phyloP scores from a whole-genome alignment of 371 early-diverging fungal genomes.

The Mortierella sp. region DNA sequence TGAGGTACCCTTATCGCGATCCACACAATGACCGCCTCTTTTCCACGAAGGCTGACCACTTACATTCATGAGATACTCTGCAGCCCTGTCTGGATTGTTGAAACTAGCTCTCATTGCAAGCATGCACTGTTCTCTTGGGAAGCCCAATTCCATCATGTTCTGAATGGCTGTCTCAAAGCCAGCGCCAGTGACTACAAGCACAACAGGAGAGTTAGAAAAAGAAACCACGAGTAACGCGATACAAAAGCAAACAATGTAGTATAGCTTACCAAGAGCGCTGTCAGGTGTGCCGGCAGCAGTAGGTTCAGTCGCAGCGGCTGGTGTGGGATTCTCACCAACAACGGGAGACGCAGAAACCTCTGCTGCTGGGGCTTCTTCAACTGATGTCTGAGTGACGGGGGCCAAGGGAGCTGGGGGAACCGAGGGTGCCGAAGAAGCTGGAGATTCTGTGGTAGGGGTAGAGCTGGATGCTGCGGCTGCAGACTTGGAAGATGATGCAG shows the following conservation, averaged over 20 bases:
- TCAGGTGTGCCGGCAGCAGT: slow-evolving; percentile 24
- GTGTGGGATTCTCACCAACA: slow-evolving; percentile 35
- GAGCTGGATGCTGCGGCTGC: slow-evolving; percentile 38
- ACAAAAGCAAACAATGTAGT: neutral
- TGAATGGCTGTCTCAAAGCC: slow-evolving; percentile 81
- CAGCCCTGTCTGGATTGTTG: slow-evolving; percentile 97
- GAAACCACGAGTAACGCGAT: neutral
- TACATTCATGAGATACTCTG: slow-evolving; percentile 94
- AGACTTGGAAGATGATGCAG: slow-evolving; percentile 41
- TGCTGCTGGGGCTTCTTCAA: slow-evolving; percentile 41
- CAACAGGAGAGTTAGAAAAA: neutral
- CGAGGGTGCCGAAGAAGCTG: slow-evolving; percentile 51
- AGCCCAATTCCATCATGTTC: slow-evolving; percentile 97
- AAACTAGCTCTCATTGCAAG: slow-evolving; percentile 95
- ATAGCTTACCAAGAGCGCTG: slow-evolving; percentile 40
- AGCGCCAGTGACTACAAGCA: slow-evolving; percentile 69
- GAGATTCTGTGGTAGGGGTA: slow-evolving; percentile 43
- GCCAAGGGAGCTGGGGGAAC: slow-evolving; percentile 46
- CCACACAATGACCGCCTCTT: too few relatives aligned
- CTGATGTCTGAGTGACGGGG: slow-evolving; percentile 55
- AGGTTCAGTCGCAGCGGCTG: slow-evolving; percentile 56
- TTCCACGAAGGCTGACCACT: slow-evolving; percentile 6
- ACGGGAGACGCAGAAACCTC: slow-evolving; percentile 40
- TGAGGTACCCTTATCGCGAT: too few relatives aligned
- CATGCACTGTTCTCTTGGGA: slow-evolving; percentile 85